Percentiles rank a stretch among this genome's conserved stretches.
Evolutionary conservation across 2,329 filamentous ascomycete species (phyloP).

Genomic region (Pseudogymnoascus sp.): DNA sequence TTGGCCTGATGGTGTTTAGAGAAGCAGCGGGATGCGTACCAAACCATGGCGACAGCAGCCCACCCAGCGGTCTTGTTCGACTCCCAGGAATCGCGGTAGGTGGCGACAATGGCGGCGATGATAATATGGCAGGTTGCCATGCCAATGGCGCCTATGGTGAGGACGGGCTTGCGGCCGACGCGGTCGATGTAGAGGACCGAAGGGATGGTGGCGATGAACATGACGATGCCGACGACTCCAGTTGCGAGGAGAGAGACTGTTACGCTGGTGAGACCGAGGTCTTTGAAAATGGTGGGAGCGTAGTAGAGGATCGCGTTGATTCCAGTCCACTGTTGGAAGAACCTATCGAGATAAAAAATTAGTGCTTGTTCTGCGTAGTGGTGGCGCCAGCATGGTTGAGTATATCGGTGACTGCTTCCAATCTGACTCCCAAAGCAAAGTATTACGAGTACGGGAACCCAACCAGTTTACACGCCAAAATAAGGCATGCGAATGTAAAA

Average conservation of each 20-base stretch:
- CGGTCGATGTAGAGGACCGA: slow-evolving; percentile 59
- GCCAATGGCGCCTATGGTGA: slow-evolving; percentile 56
- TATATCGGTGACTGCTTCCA: not conserved
- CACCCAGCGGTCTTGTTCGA: slow-evolving; percentile 55
- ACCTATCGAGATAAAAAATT: slow-evolving; percentile 19
- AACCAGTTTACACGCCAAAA: not conserved
- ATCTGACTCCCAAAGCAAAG: not conserved
- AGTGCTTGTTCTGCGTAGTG: not conserved
- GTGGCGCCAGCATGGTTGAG: not conserved
- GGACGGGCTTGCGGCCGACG: slow-evolving; percentile 52
- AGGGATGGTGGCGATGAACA: slow-evolving; percentile 60
- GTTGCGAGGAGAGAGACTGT: slow-evolving; percentile 55
- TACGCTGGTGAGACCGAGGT: slow-evolving; percentile 36
- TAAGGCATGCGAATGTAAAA: not conserved
- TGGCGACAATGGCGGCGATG: slow-evolving; percentile 60
- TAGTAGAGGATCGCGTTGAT: slow-evolving; percentile 38
- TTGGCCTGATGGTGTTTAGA: not conserved
- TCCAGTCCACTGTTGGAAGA: slow-evolving; percentile 45
- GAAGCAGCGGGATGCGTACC: slow-evolving; percentile 58
- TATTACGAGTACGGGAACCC: not conserved
- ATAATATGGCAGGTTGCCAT: slow-evolving; percentile 64
- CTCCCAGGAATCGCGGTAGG: slow-evolving; percentile 50
- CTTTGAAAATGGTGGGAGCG: slow-evolving; percentile 35
- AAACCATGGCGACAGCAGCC: slow-evolving; percentile 59
- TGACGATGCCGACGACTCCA: slow-evolving; percentile 62